Base-by-base conservation (phyloP, 352 stramenopile genomes). In the Phytophthora megakarya region DNA sequence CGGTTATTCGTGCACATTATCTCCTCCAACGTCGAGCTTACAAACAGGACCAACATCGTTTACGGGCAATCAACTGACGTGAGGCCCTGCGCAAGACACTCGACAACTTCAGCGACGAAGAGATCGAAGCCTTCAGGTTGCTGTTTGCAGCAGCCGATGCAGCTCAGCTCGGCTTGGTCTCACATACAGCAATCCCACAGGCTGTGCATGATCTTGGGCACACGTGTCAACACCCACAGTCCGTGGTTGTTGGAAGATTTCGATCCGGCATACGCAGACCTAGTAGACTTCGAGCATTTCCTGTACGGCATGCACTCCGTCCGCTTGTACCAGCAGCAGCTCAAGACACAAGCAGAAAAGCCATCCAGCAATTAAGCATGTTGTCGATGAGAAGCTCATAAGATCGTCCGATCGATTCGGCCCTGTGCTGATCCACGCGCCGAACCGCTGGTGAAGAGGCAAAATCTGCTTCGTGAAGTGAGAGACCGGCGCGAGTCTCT, bases 251-350 rank as follows among this genome's bases (percentile, higher is more conserved):
- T 93, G 1, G 13, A 70, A 25, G 75, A 71, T 0, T 72, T 90
- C 8, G 84, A 93, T 26, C 80, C 81, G 1, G 84, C 81, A 19
- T 93, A 89, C 45, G 80, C 78, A 9, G 84, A 93, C 22, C 75
- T 93, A 1, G 83, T 93, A 9, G 84, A 93, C 66, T 86, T 91
- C 47, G 84, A 93, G 43, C 83, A 93, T 59, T 93, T 91, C 61
- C 39, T 93, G 9, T 93, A 89, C 46, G 84, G 80, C 55, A 93
- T 93, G 84, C 81, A 90, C 59, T 88, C 82, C 50, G 82, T 88
- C 21, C 81, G 84, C 1, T 40, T 76, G 26, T 66, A 89, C 39
- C 84, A 93, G 42, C 84, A 93, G 37, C 62, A 82, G 4, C 73
- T 86, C 39, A 76, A 93, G 32, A 49, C 48, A 1, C 43, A 53